phyloP scores from a whole-genome alignment of 2,329 filamentous ascomycete species.

The Exophiala mesophila region DNA sequence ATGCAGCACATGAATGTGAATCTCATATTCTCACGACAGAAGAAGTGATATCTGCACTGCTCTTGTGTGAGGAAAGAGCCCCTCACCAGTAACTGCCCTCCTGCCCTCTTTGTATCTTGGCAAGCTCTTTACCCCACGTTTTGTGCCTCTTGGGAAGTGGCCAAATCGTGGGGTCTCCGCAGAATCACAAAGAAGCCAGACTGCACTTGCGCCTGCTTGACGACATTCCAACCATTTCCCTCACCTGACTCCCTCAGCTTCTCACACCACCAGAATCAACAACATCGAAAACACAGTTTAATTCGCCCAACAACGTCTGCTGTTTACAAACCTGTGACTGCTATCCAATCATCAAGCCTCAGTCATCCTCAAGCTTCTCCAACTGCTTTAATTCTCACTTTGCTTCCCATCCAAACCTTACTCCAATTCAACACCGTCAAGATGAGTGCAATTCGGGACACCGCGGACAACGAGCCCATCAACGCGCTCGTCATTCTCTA shows the following conservation, averaged over 20 bases:
- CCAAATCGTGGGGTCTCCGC: constrained; percentile 18
- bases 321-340: no score
- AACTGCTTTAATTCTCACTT: no score
- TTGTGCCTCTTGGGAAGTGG: constrained; percentile 3
- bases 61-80: no score
- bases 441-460: constrained; percentile 47
- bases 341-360: no score
- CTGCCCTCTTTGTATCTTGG: no score
- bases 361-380: no score
- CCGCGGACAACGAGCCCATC: constrained; percentile 42
- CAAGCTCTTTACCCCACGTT: constrained; percentile 15
- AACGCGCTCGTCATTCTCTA: constrained; percentile 58
- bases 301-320: no score
- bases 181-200: constrained; percentile 8
- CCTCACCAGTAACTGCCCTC: no score
- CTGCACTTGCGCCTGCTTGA: no score
- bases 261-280: constrained; percentile 4
- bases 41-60: no score
- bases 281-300: not conserved
- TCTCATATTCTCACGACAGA: no score
- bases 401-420: not conserved
- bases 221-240: not conserved
- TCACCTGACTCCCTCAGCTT: constrained; percentile 6
- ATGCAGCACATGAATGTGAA: no score
- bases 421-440: constrained; percentile 27